Evolutionary conservation across 108 stramenopile species (phyloP), one percentile per base, ranked within the genome.

Genomic region (Skeletonema marinoi): DNA sequence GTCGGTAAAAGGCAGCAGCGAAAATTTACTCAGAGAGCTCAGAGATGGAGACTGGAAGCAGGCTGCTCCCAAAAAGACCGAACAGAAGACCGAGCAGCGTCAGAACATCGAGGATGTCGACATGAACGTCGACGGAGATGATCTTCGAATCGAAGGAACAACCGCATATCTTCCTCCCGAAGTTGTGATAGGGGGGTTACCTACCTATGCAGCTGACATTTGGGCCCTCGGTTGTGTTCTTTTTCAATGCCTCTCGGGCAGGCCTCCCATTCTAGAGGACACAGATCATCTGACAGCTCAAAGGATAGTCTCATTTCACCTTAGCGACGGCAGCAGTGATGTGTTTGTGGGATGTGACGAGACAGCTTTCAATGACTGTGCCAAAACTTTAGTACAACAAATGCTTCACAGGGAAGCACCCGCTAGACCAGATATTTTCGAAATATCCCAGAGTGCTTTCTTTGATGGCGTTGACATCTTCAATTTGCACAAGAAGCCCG

Each of bases 141-240:
- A 98, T 78, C 39, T 69, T n/a, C 80, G 98, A 62, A 85, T 97
- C 29, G 99, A 99, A 82, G 98, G 97, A 16, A 99, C 99, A 13
- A 93, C 96, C 11, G 93, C 94, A 6, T 99, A 98, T 75, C 85
- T 99, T 35, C 96, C 99, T 25, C 99, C 99, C 6, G 99, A 99
- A 78, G 96, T 98, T 17, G 91, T 96, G 8, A 67, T 89, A 50
- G 97, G 96, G 19, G 91, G 77, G 2, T 66, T 89, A 31, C 95
- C 94, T 31, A 86, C 88, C 12, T 46, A 68, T 33, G 86, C 88
- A 21, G 89, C 96, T n/a, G 99, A 99, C 85, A 78, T 94, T 8
- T 99, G 98, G 98, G 97, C 98, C 9, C 87, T 98, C 60, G 99
- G 99, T 3, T 99, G 99, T 77, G 88, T 98, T 3, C 44, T 97